Base-by-base conservation (phyloP, 164 flowering plant genomes). In the Chimonanthus salicifolius region DNA sequence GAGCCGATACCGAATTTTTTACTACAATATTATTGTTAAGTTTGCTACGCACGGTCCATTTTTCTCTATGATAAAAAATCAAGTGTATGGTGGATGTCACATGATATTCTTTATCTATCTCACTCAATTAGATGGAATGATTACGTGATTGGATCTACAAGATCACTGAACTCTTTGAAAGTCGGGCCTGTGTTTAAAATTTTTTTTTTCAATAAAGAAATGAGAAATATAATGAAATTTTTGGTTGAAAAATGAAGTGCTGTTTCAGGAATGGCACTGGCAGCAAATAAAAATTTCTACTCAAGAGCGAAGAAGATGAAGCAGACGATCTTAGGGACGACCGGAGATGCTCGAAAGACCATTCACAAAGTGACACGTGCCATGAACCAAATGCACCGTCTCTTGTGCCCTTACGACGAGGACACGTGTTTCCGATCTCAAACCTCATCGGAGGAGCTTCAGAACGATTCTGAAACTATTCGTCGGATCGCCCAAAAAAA, bases 331-430 rank as follows among this genome's bases (percentile, higher is more conserved):
- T 16, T 80, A n/a, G 72, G 74, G 33, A 78, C 80, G 1, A 83
- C 80, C 0, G 66, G 47, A 18, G 81, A 84, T 48, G 83, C 82
- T 50, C 79, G 62, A 6, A 62, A 15, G 18, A 78, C 72, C 16
- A 82, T 88, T 4, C 58, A 64, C 6, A 78, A 67, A 50, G 80
- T 83, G 5, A 74, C 80, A 3, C 65, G 58, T 5, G 80, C 80
- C 3, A 45, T 86, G 82, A 69, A 65, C 2, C 54, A 74, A 3
- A 85, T 86, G 74, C 84, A 78, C 47, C 15, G 45, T 5, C 72
- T 80, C 62, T 67, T 88, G 62, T 69, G 72, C 62, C 88, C 87
- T 5, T 88, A 86, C 50, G 83, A 86, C 67, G 75, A 58, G 10
- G 4, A 15, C 3, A 69, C 67, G 9, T 62, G 80, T 64, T 4